Evolutionary conservation across 768 basidiomycete species (phyloP).

Genomic region (Amyloporia xantha): DNA sequence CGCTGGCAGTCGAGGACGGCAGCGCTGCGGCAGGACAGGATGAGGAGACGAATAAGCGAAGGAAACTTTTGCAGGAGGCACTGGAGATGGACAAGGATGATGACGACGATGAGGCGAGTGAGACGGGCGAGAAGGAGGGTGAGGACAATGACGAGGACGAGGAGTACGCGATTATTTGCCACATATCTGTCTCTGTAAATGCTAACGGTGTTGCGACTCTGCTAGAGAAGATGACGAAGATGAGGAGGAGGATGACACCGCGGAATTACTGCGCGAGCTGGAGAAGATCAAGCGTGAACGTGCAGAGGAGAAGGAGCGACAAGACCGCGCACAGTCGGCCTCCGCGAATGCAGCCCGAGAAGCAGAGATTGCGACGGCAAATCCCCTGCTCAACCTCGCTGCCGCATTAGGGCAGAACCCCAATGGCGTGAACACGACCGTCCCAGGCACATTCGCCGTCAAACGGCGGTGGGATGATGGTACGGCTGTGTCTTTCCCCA

Average conservation of each 20-base stretch:
- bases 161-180: conserved; percentile 30
- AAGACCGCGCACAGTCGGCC: conserved; percentile 71
- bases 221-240: conserved; percentile 34
- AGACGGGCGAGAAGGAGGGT: conserved; percentile 14
- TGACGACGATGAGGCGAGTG: conserved; percentile 51
- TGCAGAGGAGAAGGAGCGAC: conserved; percentile 83
- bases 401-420: conserved; percentile 80
- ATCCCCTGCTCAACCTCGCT: conserved; percentile 87
- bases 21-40: conserved; percentile 46
- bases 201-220: not conserved
- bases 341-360: conserved; percentile 58
- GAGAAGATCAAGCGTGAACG: conserved; percentile 97
- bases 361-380: conserved; percentile 77
- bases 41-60: conserved; percentile 65
- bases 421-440: conserved; percentile 61
- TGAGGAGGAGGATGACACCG: conserved; percentile 78
- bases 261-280: conserved; percentile 90
- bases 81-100: conserved; percentile 88
- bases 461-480: conserved; percentile 96
- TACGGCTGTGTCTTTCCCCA: conserved; percentile 24
- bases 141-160: conserved; percentile 35
- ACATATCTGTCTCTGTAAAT: not conserved
- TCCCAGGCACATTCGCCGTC: conserved; percentile 81
- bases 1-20: conserved; percentile 32
- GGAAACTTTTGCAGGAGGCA: conserved; percentile 84